Base-by-base conservation (phyloP, 1,139 yeast genomes). In the Yamadazyma diospyri region DNA sequence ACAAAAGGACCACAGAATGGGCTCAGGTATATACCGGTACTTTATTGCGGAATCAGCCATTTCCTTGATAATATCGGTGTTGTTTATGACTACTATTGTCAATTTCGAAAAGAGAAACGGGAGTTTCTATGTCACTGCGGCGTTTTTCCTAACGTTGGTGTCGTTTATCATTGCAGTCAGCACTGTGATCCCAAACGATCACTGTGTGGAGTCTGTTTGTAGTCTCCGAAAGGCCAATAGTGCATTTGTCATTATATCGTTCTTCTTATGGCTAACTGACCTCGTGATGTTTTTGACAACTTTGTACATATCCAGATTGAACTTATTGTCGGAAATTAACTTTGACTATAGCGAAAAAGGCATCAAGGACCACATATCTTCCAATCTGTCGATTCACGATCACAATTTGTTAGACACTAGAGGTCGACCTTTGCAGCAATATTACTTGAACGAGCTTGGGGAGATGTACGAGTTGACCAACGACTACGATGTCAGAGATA, bases 41-140 rank as follows among this genome's bases (percentile, higher is more conserved):
- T 56, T 68, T 35, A 57, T 69, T 16, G 71, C 72, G 2, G 64
- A 61, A 37, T 61, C 63, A 5, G 47, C 58, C 3, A 51, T 68
- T 17, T 57, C 71, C 2, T 42, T 64, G 4, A 50, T 55, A 1
- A 57, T 65, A 4, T 53, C 72, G 3, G 31, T 65, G 5, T 44
- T 66, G 18, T 66, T 69, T 39, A 51, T 67, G 22, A 51, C 58
- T 9, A 56, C 55, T 6, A 40, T 64, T 7, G 54, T 69, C 33
- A 63, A 62, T 36, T 68, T 64, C 36, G 73, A 67, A 37, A 56
- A 50, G 38, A 43, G 71, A 37, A 66, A 66, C 39, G 73, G 74
- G 2, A 61, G 68, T 29, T 65, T 68, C 38, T 68, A 67, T 41
- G 64, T 72, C 34, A 42, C 64, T 10, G 50, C 57, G 1, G 65